Percentiles rank a stretch among this genome's conserved stretches.
Evolutionary conservation across 1,139 yeast species (phyloP).

Genomic region (Scheffersomyces segobiensis): DNA sequence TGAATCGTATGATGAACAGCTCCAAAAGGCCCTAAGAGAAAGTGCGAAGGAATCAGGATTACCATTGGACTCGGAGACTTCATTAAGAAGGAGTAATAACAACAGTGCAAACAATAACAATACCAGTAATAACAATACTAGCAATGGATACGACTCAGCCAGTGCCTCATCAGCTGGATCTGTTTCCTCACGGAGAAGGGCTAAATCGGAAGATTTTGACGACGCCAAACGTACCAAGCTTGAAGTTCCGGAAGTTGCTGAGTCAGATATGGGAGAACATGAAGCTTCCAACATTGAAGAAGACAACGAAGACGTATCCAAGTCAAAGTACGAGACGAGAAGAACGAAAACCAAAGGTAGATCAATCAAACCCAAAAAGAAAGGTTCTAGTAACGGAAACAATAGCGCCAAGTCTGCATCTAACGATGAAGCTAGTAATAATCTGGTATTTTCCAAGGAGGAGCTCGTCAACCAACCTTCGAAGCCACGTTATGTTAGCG

Average conservation of each 20-base stretch:
- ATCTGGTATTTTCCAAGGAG: conserved; percentile 28
- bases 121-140: background rate
- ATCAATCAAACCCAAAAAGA: conserved; percentile 7
- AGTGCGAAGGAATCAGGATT: conserved; percentile 52
- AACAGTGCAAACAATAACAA: conserved; percentile 5
- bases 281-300: conserved; percentile 18
- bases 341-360: conserved; percentile 12
- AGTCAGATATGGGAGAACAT: conserved; percentile 8
- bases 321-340: conserved; percentile 9
- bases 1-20: conserved; percentile 64
- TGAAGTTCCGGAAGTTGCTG: conserved; percentile 5
- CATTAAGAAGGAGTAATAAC: background rate
- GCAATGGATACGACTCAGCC: background rate
- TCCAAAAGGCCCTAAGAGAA: conserved; percentile 70
- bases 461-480: conserved; percentile 63
- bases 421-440: conserved; percentile 5
- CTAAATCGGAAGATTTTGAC: conserved; percentile 11
- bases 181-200: conserved; percentile 5
- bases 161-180: conserved; percentile 1
- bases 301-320: conserved; percentile 12
- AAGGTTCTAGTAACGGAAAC: conserved; percentile 1
- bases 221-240: conserved; percentile 11
- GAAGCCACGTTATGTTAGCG: conserved; percentile 79
- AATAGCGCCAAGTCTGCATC: conserved; percentile 10
- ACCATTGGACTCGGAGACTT: conserved; percentile 10